A percentile compares a stretch with the other conserved stretches of the same genome.
Evolutionary conservation across 257 asterid genomes (phyloP).

Genomic region (Marsdenia floribunda): DNA sequence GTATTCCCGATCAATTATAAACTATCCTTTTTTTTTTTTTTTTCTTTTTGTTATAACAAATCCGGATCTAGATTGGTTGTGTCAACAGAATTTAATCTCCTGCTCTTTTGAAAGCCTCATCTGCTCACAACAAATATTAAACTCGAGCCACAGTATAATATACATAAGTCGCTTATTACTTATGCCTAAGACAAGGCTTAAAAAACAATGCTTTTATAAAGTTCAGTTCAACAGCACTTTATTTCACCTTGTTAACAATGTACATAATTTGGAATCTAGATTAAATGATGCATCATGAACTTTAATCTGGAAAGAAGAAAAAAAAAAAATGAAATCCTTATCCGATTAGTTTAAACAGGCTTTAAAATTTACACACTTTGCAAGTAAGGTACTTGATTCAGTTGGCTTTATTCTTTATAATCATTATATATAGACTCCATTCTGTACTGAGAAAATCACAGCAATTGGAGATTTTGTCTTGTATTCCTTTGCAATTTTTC

Average conservation of each 20-base stretch:
- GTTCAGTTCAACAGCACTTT: neutral
- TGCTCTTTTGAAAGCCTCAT: no score
- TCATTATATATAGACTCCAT: constrained; percentile 46
- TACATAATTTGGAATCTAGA: neutral
- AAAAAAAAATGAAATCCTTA: constrained; percentile 21
- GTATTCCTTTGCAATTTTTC: constrained; percentile 3
- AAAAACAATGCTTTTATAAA: neutral
- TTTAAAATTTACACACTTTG: constrained; percentile 37
- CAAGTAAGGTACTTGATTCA: constrained; percentile 87
- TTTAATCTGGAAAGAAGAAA: constrained; percentile 14
- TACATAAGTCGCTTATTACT: no score
- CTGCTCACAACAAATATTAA: no score
- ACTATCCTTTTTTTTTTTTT: no score
- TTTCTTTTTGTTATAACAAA: no score
- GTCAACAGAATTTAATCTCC: no score
- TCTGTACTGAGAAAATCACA: constrained; percentile 12
- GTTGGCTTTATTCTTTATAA: constrained; percentile 12
- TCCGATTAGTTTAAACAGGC: constrained; percentile 26
- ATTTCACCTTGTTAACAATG: neutral
- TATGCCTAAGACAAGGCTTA: neutral
- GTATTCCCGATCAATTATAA: no score
- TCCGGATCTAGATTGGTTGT: no score
- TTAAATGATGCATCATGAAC: constrained; percentile 1
- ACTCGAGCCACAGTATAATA: no score
- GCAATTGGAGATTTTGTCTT: neutral